phyloP scores from a whole-genome alignment of 2,329 filamentous ascomycete genomes.

The Apiospora arundinis region DNA sequence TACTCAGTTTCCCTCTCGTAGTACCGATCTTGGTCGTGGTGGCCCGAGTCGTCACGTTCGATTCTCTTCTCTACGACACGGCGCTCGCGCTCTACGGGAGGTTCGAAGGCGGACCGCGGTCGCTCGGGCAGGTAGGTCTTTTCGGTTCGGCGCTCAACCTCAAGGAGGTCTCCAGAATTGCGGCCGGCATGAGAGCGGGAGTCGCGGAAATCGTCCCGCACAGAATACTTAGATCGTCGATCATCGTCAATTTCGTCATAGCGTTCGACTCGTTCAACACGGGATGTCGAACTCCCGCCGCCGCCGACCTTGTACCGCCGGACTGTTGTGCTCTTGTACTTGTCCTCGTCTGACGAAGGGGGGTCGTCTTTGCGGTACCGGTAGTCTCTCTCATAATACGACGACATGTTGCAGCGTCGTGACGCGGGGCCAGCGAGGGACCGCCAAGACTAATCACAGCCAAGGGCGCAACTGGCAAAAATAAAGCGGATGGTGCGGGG shows the following conservation, averaged over 20 bases:
- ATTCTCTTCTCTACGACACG: constrained; percentile 42
- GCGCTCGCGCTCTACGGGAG: constrained; percentile 34
- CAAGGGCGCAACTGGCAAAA: not conserved
- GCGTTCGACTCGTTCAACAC: constrained; percentile 42
- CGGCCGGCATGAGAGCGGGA: constrained; percentile 41
- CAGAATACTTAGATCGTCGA: constrained; percentile 50
- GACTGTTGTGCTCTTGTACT: constrained; percentile 38
- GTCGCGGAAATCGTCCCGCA: constrained; percentile 24
- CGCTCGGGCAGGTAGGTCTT: constrained; percentile 53
- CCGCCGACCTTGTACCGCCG: constrained; percentile 41
- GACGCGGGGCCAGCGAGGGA: constrained; percentile 12
- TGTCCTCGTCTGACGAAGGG: constrained; percentile 36
- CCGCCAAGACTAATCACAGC: not conserved
- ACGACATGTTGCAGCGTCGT: constrained; percentile 22
- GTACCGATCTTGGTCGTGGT: constrained; percentile 23
- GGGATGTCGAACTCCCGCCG: constrained; percentile 30
- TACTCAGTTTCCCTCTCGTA: constrained; percentile 32
- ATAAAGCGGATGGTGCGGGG: not conserved
- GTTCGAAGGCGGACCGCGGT: constrained; percentile 58
- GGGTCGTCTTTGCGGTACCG: constrained; percentile 25
- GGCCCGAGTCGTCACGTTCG: constrained; percentile 32
- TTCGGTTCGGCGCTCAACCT: constrained; percentile 50
- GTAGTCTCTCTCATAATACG: constrained; percentile 28
- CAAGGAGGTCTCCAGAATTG: constrained; percentile 48
- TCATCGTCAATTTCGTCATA: constrained; percentile 53